Conservation (phyloP, 2,329 filamentous ascomycete species). For the Sporothrix mexicana region DNA sequence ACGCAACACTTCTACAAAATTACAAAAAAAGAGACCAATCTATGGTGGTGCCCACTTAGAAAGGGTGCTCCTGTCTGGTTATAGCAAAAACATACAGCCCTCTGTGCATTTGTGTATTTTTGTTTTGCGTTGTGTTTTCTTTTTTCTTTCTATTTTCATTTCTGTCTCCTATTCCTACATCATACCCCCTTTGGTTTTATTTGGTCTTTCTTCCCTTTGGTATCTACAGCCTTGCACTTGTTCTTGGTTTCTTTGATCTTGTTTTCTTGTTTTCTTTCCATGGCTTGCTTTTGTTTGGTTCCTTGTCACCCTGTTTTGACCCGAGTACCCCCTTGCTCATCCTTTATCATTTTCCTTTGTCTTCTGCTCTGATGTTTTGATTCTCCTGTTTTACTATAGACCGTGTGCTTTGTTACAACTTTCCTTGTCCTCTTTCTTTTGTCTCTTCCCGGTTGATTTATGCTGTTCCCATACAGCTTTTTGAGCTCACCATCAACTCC, state of each 20-base stretch:
- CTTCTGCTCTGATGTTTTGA: not conserved
- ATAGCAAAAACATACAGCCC: too few species aligned
- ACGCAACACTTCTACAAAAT: not conserved
- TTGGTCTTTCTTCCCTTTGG: not conserved
- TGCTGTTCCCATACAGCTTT: not conserved
- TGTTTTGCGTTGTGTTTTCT: not conserved
- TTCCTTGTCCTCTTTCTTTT: constrained; percentile 26
- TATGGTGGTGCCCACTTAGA: too few species aligned
- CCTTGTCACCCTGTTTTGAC: constrained; percentile 2
- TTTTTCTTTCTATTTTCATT: constrained; percentile 2
- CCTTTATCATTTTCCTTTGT: constrained; percentile 24
- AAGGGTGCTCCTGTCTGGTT: too few species aligned
- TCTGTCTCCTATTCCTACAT: constrained; percentile 11
- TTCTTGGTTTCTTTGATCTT: not conserved
- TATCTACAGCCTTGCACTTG: constrained; percentile 6
- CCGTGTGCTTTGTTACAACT: constrained; percentile 2
- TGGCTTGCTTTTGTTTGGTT: not conserved
- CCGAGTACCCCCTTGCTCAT: not conserved
- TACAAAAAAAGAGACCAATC: too few species aligned
- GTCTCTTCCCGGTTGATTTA: not conserved
- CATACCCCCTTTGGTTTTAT: constrained; percentile 12
- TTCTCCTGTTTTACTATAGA: constrained; percentile 21
- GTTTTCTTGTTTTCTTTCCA: not conserved
- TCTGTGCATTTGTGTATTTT: too few species aligned
- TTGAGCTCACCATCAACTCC: not conserved